These are phyloP conservation scores for Crithidia brevicula DNA, from an alignment of 208 protist species.

Conservation along the genomic window DNA sequence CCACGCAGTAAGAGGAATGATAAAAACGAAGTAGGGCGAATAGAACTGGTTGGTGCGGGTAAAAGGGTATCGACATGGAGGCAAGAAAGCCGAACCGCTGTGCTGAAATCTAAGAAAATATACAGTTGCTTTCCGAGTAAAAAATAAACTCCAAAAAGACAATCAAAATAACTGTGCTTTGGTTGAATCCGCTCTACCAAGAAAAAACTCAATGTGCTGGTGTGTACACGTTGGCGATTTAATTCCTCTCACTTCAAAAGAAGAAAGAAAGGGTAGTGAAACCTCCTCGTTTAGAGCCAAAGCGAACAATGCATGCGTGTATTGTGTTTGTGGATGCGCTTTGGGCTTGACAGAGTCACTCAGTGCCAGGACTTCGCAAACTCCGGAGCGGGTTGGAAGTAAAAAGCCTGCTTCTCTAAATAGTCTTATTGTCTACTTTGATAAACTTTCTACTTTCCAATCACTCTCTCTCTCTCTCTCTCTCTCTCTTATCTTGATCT, in stretches of 20 bases:
- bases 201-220: not conserved
- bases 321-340: no score
- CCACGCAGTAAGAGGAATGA: constrained; percentile 9
- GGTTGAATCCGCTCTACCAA: no score
- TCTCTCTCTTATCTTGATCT: constrained; percentile 3
- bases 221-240: not conserved
- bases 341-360: no score
- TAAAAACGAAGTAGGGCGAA: not conserved
- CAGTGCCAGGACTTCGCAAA: no score
- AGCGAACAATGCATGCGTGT: no score
- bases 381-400: no score
- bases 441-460: constrained; percentile 1
- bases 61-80: no score
- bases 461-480: constrained; percentile 1
- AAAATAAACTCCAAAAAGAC: not conserved
- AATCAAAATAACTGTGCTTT: not conserved
- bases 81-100: not conserved
- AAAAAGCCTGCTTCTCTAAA: not conserved
- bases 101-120: not conserved
- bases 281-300: not conserved
- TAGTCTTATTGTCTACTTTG: no score
- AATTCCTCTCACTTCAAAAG: not conserved
- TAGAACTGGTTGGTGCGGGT: not conserved
- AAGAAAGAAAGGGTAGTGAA: not conserved
- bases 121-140: not conserved